Evolutionary conservation across 495 filamentous ascomycete species (phyloP).

Genomic region (Penicillium antarcticum): DNA sequence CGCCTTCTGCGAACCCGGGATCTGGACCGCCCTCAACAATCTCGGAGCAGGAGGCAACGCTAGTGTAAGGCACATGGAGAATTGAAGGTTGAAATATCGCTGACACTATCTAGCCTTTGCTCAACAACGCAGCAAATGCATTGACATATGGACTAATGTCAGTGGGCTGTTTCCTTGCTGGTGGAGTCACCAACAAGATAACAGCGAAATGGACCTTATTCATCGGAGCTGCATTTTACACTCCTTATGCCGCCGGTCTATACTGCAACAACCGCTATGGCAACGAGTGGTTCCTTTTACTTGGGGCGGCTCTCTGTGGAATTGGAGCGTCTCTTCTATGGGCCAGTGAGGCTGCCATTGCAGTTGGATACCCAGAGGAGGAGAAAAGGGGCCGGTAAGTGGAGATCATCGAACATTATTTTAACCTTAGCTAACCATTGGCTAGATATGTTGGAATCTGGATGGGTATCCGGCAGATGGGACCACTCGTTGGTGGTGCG

Average conservation of each 20-base stretch:
- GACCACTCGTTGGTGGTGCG: slow-evolving; percentile 53
- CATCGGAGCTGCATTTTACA: slow-evolving; percentile 54
- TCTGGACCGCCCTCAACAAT: slow-evolving; percentile 58
- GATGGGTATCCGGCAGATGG: slow-evolving; percentile 55
- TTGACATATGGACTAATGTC: slow-evolving; percentile 57
- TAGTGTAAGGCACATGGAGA: slow-evolving; percentile 13
- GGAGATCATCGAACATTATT: not conserved
- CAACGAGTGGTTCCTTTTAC: slow-evolving; percentile 53
- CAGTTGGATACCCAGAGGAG: slow-evolving; percentile 53
- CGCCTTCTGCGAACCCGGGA: slow-evolving; percentile 55
- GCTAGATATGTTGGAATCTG: slow-evolving; percentile 46
- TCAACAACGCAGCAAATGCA: slow-evolving; percentile 57
- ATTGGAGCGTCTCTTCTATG: slow-evolving; percentile 52
- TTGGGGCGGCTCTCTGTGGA: slow-evolving; percentile 55
- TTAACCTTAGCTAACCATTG: not conserved
- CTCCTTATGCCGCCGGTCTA: slow-evolving; percentile 52
- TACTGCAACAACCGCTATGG: slow-evolving; percentile 59
- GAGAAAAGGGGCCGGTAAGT: slow-evolving; percentile 48
- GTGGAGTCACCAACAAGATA: slow-evolving; percentile 50
- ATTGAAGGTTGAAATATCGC: not conserved
- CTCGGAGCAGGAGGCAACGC: slow-evolving; percentile 57
- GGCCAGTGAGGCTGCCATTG: slow-evolving; percentile 57
- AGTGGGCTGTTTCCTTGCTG: slow-evolving; percentile 51
- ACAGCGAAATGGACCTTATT: slow-evolving; percentile 52
- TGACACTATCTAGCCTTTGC: slow-evolving; percentile 33